Base-by-base conservation (phyloP, 2,329 filamentous ascomycete species). In the Pyrenophora seminiperda region DNA sequence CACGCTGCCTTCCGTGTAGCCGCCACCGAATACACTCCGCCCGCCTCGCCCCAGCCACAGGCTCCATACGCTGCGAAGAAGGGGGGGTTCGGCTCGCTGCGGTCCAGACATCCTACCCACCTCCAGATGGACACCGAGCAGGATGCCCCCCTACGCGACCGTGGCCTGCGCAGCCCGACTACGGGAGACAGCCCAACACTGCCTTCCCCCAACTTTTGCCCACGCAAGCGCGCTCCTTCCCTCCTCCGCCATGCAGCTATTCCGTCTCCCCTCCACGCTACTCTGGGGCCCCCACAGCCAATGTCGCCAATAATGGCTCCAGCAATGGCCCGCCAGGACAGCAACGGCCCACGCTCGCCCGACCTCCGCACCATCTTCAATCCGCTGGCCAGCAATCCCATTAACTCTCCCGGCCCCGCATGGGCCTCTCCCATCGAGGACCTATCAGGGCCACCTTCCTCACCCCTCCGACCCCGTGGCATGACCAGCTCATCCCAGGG, bases 171-270 rank as follows among this genome's bases (percentile, higher is more conserved):
- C 51, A 70, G 65, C 31, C 63, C 68, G 1, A 63, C 68, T 3
- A 61, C 63, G 10, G 60, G 61, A 11, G 60, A 65, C 18, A 72
- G 68, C 52, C 67, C 68, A 22, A 61, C 67, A 18, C 61, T 70
- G 14, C 62, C 75, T 20, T 73, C 74, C 41, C 75, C 76, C 30
- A 74, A 78, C 47, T 68, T 75, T 17, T 65, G 70, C 18, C 63
- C 73, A 10, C 71, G 76, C 18, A 73, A 75, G 53, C 68, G 73
- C 24, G 74, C 75, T 1, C 70, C 76, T 14, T 71, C 73, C 10
- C 70, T 74, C 22, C 68, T 77, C 46, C 70, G 72, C 43, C 66
- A 70, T 58, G 59, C 67, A 32, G 62, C 63, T 5, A 53, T 65
- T 3, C 60, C 66, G 20, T 65, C 67, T 31, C 61, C 68, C n/a